Base-by-base conservation (phyloP, 495 filamentous ascomycete genomes). In the Trichocladium uniseriatum region DNA sequence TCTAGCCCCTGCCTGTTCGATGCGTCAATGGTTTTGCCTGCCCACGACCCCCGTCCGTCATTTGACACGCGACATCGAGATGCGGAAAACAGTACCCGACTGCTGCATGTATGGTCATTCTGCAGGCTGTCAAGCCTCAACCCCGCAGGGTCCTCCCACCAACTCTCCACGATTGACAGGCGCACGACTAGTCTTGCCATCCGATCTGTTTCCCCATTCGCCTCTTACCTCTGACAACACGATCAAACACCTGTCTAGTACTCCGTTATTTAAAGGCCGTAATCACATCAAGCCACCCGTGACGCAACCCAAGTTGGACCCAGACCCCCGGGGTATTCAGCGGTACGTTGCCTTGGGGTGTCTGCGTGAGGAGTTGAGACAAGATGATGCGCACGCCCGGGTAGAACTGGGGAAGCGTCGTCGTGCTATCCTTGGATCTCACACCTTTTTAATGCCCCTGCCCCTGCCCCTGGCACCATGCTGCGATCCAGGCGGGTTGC, bases 251-350 rank as follows among this genome's bases (percentile, higher is more conserved):
- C 22, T 45, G 31, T 44, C 34, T 47, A 13, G 48, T 43, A 13
- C 48, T 15, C 32, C 39, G 7, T 40, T 14, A 42, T 51, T 46
- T 53, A 59, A 59, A 59, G 56, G 56, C 56, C 56, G 56, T 59
- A 59, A 41, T 38, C 8, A 21, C 43, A 16, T 42, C 11, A 41
- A 3, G 4, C 3, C 24, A 27, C 3, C 4, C 8, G 8, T 27
- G 24, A 8, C 8, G 24, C 4, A n/a, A 14, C 37, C 37, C 16
- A 28, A 38, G 19, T 42, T 36, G 36, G 21, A 42, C 10, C 43
- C 29, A 20, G 15, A 6, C 19, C 16, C 18, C 16, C 37, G 40
- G 20, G 38, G 27, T 38, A 40, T 57, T 51, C 20, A 36, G 55
- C 55, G 20, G 31, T 42, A 53, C 58, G 27, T 37, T 46, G 18